Evolutionary conservation across 2,329 filamentous ascomycete species (phyloP), one percentile per base, ranked within the genome.

Genomic region (Didymosphaeria variabile): DNA sequence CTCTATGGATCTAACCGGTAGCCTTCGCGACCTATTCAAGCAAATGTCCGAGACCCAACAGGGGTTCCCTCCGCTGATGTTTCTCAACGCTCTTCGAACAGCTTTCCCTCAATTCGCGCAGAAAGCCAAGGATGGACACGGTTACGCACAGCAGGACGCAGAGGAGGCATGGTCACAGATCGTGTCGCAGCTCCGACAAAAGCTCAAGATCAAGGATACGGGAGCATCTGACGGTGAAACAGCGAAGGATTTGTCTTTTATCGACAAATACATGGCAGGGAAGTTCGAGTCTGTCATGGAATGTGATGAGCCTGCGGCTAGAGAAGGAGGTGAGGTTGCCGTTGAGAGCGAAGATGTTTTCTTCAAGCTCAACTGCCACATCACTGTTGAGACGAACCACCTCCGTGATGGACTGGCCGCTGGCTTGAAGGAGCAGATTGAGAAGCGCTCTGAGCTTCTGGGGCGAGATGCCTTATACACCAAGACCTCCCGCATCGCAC

Each of bases 161-260:
- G 95, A 99, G 79, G 95, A 99, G 79, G 95, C 94, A 50, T 99
- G 94, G 93, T 95, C 94, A 21, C 94, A 98, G 76, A 96, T 99
- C 63, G 82, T 99, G 6, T 88, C 91, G 47, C 91, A 94, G 73
- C 82, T 99, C 40, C 88, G 91, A 64, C 87, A 91, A 72, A 94
- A 92, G 75, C 81, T 98, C 54, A 90, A 88, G 74, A 79, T 91
- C 65, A 88, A 87, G 70, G 85, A 86, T 9, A 78, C 52, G 67
- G 74, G 63, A 36, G 68, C 62, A 2, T 79, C 82, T 2, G 75
- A 82, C 2, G 65, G 69, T 19, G 63, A 72, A 15, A 68, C 69
- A 61, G 62, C 67, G 8, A 65, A 68, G 47, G 85, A 88, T 2
- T 77, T 83, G 1, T 92, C 92, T 0, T 97, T 97, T 75, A 87